Evolutionary conservation across 768 basidiomycete species (phyloP), one percentile per base, ranked within the genome.

Genomic region (Hericium alpestre): DNA sequence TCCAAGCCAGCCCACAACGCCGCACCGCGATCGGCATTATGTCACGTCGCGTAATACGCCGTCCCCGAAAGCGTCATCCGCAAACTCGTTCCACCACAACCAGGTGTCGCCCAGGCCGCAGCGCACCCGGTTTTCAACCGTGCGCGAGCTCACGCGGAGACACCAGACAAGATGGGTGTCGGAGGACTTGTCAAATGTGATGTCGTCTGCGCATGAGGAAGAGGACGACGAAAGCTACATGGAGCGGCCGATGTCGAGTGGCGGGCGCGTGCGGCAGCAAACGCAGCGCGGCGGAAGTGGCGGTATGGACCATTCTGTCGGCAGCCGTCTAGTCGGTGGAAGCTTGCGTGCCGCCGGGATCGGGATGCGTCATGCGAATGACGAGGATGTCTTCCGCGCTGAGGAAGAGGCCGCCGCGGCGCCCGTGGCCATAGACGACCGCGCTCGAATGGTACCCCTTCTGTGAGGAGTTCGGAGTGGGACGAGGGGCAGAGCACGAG

Each of bases 331-430:
- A 13, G 67, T 87, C 9, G 80, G 84, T 3, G 86, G 89, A 67
- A 82, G 81, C 15, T 65, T 90, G 57, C 76, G 83, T 51, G 85
- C 87, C 0, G 86, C 87, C 0, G 89, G 88, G 10, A 71, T 90
- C 56, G 76, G 74, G 32, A 75, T 66, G 69, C 67, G 69, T 50
- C 66, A 68, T 56, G 65, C 64, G 56, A 25, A 23, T 4, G 61
- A 46, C 8, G 72, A 76, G 38, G 72, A 76, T 54, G 68, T 72
- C 5, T 78, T 78, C 18, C 39, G 43, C 9, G 53, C 51, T 22
- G 18, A 46, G 18, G 59, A 58, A 11, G 23, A 27, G 15, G 38
- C 43, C 7, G 32, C 22, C 25, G 25, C 18, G 16, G 12, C 20
- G 47, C 47, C 23, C 39, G 40, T 25, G 23, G 15, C 13, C 49